Evolutionary conservation across 768 basidiomycete species (phyloP).

Genomic region (Lentinula edodes): DNA sequence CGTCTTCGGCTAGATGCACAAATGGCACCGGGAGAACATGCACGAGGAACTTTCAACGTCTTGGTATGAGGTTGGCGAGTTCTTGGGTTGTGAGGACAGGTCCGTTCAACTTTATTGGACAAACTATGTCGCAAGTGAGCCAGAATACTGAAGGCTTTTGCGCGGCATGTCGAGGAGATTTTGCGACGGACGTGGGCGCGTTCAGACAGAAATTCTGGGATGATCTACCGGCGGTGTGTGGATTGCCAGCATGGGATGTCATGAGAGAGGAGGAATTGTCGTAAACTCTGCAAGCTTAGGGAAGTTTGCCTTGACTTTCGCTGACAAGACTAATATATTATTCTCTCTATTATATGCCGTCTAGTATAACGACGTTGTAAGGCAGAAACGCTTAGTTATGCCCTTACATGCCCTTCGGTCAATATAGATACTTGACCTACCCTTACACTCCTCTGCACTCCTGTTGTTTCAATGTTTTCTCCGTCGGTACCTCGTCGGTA

Average conservation of each 20-base stretch:
- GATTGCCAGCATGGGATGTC: conserved; percentile 43
- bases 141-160: conserved; percentile 38
- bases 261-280: conserved; percentile 25
- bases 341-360: too few relatives aligned
- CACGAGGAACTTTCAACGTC: conserved; percentile 34
- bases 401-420: too few relatives aligned
- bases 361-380: too few relatives aligned
- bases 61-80: conserved; percentile 36
- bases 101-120: conserved; percentile 48
- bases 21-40: conserved; percentile 22
- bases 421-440: too few relatives aligned
- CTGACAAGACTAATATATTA: too few relatives aligned
- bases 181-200: conserved; percentile 31
- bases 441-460: too few relatives aligned
- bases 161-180: conserved; percentile 33
- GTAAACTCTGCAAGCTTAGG: background rate
- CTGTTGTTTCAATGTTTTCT: too few relatives aligned
- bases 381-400: too few relatives aligned
- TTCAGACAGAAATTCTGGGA: conserved; percentile 41
- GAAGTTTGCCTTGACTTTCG: too few relatives aligned
- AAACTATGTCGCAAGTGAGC: conserved; percentile 33
- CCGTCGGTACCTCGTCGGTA: too few relatives aligned
- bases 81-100: conserved; percentile 48
- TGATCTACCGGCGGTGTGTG: conserved; percentile 38
- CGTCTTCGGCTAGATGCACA: conserved; percentile 23